Conservation (phyloP, 306 rosid species). For the Comarum palustre region DNA sequence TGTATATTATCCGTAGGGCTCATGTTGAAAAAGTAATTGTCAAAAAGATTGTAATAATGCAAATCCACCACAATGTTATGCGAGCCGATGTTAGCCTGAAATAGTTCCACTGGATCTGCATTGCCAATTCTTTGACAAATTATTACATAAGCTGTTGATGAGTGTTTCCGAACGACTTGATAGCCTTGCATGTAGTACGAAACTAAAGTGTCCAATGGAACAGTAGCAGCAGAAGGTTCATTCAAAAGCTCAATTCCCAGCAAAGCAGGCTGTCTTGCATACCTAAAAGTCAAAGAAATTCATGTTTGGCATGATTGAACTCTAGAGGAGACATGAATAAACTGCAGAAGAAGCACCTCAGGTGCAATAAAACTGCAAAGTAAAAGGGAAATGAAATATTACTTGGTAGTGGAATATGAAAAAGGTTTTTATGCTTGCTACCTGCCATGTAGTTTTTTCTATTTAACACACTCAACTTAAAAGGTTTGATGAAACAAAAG, state of each 20-base stretch:
- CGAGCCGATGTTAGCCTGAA: slow-evolving; percentile 56
- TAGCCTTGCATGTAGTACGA: slow-evolving; percentile 80
- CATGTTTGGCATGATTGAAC: slow-evolving; percentile 6
- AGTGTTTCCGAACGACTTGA: slow-evolving; percentile 65
- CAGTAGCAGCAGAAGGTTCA: slow-evolving; percentile 72
- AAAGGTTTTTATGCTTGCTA: background rate
- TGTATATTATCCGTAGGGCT: slow-evolving; percentile 62
- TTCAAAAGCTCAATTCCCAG: slow-evolving; percentile 87
- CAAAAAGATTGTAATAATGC: slow-evolving; percentile 77
- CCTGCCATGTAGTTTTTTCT: background rate
- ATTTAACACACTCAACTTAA: background rate
- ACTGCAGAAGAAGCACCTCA: background rate
- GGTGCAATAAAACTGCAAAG: slow-evolving; percentile 11
- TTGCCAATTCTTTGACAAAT: slow-evolving; percentile 84
- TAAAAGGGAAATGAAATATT: background rate
- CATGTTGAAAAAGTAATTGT: slow-evolving; percentile 63
- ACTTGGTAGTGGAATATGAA: background rate
- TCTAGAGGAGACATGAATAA: background rate
- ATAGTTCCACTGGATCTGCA: slow-evolving; percentile 87
- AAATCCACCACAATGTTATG: slow-evolving; percentile 55
- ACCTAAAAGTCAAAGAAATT: slow-evolving; percentile 51
- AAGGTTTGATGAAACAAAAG: background rate
- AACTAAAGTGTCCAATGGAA: slow-evolving; percentile 58
- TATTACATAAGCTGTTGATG: slow-evolving; percentile 71
- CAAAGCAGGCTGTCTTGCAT: slow-evolving; percentile 61